Evolutionary conservation across 2,329 filamentous ascomycete genomes (phyloP), one percentile per base, ranked within the genome.

Genomic region (Phaeosphaeriaceae sp.): DNA sequence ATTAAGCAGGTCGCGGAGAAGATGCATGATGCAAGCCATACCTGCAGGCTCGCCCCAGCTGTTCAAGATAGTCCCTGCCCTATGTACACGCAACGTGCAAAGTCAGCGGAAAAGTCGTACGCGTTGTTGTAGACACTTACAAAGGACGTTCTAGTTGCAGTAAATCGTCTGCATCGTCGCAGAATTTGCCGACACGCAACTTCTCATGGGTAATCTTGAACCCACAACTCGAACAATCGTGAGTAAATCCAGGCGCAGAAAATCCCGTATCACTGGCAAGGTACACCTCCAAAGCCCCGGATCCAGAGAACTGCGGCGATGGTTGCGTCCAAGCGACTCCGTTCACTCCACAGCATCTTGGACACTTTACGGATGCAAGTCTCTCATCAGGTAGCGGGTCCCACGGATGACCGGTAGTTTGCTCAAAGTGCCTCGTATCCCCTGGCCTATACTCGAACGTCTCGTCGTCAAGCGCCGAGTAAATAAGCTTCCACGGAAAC

Each of bases 161-260:
- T 0, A 91, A 79, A 0, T 69, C 67, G 22, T 81, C 71, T 6
- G 84, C 74, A 66, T 93, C 89, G 15, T 72, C 75, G 48, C 81
- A 78, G 65, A 92, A 91, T 63, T 88, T 90, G 45, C 75, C 80
- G 1, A 88, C 82, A n/a, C 84, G 82, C 1, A 93, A 81, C 1
- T 81, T 77, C 48, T 89, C 83, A 63, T 88, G 86, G 7, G 80
- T 82, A 61, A 91, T 80, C 1, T 60, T 61, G 1, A 77, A 74
- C 0, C 68, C 61, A 69, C 90, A 93, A 1, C 56, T 61, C 0
- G 68, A 55, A 71, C 90, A 93, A 0, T 36, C 44, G 19, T 75
- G 66, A 0, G 63, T 60, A 41, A 93, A 86, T 1, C 82, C 75
- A 27, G 81, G 79, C 56, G 91, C 88, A 6, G 86, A 87, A 63